These are phyloP conservation scores for Pyrenophora tritici-repentis DNA, from an alignment of 2,329 filamentous ascomycete species.

Conservation along the genomic window DNA sequence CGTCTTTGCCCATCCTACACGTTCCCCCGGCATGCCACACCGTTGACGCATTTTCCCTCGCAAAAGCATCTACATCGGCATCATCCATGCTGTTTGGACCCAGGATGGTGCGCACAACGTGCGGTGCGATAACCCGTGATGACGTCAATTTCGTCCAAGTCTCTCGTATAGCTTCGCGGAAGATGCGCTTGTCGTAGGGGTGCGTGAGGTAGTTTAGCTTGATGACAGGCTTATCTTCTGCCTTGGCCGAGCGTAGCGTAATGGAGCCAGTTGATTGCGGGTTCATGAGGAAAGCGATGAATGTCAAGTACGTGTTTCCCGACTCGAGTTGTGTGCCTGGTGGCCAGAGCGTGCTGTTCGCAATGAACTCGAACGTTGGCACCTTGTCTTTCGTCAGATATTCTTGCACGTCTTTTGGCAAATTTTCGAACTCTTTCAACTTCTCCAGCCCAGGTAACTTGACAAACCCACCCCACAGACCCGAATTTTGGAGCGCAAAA, in stretches of 20 bases:
- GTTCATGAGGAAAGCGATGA: slow-evolving; percentile 54
- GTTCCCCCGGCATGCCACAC: slow-evolving; percentile 48
- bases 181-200: slow-evolving; percentile 57
- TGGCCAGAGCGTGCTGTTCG: slow-evolving; percentile 28
- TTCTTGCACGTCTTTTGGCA: slow-evolving; percentile 52
- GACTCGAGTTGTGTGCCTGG: slow-evolving; percentile 28
- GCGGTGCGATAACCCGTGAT: slow-evolving; percentile 57
- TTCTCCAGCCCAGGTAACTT: slow-evolving; percentile 51
- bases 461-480: slow-evolving; percentile 60
- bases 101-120: slow-evolving; percentile 55
- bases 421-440: slow-evolving; percentile 49
- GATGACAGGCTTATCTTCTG: slow-evolving; percentile 57
- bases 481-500: slow-evolving; percentile 50
- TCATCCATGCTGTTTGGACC: slow-evolving; percentile 50
- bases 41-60: slow-evolving; percentile 33
- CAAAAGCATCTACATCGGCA: slow-evolving; percentile 56
- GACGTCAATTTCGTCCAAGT: slow-evolving; percentile 49
- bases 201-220: slow-evolving; percentile 60
- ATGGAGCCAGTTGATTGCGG: slow-evolving; percentile 59
- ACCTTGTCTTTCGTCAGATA: slow-evolving; percentile 57
- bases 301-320: slow-evolving; percentile 45
- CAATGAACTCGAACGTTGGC: slow-evolving; percentile 62
- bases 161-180: slow-evolving; percentile 45
- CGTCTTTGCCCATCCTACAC: slow-evolving; percentile 45
- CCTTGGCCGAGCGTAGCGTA: slow-evolving; percentile 59